Evolutionary conservation across 495 filamentous ascomycete genomes (phyloP), one percentile per base, ranked within the genome.

Genomic region (Penicillium ucsense): DNA sequence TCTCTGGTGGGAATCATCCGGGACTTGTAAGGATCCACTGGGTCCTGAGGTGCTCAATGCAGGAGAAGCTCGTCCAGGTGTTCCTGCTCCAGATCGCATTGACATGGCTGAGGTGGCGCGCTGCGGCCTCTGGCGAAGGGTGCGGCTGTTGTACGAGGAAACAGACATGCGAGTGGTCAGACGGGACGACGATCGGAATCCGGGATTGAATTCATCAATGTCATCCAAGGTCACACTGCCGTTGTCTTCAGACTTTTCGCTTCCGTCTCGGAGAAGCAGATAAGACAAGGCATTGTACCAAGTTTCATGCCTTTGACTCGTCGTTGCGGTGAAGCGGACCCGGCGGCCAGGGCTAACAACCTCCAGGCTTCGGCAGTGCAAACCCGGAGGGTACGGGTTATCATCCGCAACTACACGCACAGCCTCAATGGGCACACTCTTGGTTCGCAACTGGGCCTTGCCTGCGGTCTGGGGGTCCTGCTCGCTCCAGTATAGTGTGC

Each of bases 281-380:
- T 98, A 98, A 3, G 89, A 94, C 35, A 98, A 75, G 5, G 92
- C 89, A 60, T 96, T 96, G 77, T 92, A 97, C 92, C 92, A 98
- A 4, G 90, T 97, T 64, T 97, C 92, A 53, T 98, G 92, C 45
- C 92, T 76, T 57, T 95, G 89, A 11, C 88, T 84, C 6, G 92
- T 98, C 31, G 86, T 82, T 45, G 94, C 94, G 12, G 92, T 98
- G 56, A 97, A 91, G 57, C 95, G 86, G 61, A 98, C 76, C 8
- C 80, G 79, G 47, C 92, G 81, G 35, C 89, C 88, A 31, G 91
- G 91, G 10, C 92, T 94, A 45, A 95, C 73, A 49, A 98, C 82
- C 47, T 97, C 74, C 54, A 98, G 70, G 65, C 88, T 94, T 76
- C 94, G 91, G 54, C 86, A 83, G 62, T 97, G 91, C 38, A 98